Base-by-base conservation (phyloP, 345 rosid genomes). In the Aegle marmelos region DNA sequence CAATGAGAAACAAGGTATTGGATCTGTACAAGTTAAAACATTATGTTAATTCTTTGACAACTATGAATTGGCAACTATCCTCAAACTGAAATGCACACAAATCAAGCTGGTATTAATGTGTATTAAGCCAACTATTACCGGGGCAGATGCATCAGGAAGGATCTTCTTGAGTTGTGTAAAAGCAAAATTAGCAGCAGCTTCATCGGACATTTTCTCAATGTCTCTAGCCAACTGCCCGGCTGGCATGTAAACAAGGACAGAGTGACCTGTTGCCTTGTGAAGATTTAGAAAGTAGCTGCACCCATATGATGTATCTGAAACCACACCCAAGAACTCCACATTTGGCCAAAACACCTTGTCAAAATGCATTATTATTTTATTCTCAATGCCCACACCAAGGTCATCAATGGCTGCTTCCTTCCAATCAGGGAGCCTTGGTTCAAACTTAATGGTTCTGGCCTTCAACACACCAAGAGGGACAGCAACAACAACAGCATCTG, bases 221-320 rank as follows among this genome's bases (percentile, higher is more conserved):
- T 94, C 99, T 74, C 83, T 90, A 50, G 99, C 98, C 39, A 96
- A 91, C 93, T 92, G 93, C 84, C 99, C 98, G 11, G 97, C 97
- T 69, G 99, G 97, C 98, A 94, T 94, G 83, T 96, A 94, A 54
- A 96, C 94, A 25, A 96, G 98, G 75, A 94, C 94, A 37, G 93
- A 75, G 61, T 91, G 95, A 54, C 95, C 91, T 0, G 98, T 96
- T 65, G 98, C 98, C 89, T 96, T 96, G 87, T 96, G 98, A 77
- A 96, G 99, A 85, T 96, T 96, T 72, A 96, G 86, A 70, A 94
- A 96, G 85, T 96, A 96, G 86, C 98, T 94, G 89, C 98, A 96
- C 63, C 86, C 87, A 79, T 94, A 96, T 16, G 99, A 80, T 14
- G 99, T 90, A 59, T 90, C 97, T 7, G 98, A 90, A 69, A 96